Evolutionary conservation across 352 stramenopile genomes (phyloP), one percentile per base, ranked within the genome.

Genomic region (Globisporangium acanthophoron): DNA sequence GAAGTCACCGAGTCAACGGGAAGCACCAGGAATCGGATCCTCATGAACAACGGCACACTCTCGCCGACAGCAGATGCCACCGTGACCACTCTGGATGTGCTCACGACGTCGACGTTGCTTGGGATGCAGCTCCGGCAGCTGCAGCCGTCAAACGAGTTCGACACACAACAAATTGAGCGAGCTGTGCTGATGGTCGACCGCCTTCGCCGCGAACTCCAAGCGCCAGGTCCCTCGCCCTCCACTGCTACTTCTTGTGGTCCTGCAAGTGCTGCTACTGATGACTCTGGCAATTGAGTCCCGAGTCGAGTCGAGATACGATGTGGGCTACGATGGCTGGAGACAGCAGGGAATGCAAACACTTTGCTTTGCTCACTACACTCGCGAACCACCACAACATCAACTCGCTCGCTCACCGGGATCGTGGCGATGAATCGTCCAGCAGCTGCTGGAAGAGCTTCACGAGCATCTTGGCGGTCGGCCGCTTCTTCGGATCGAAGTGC

Each of bases 401-500:
- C 6, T 37, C 33, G 8, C 33, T 37, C 33, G 33, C 33, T 37
- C 33, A 37, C 13, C 16, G 40, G 40, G 21, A 53, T 49, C 59
- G 27, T 37, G 37, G 39, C 1, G 59, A 55, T 8, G 59, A 44
- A 24, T 76, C 69, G 40, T 76, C 69, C 8, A 83, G 62, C 24
- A 83, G 66, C 33, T 70, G 62, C 50, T 77, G 71, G 47, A 83
- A 78, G 39, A 80, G 59, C 58, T 75, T 70, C 15, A 71, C 65
- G n/a, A 83, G 69, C 49, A 73, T 76, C 44, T 82, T 80, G 16
- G 76, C 75, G 2, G 69, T 85, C 21, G 75, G 78, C 0, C 82
- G 70, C 46, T 76, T 74, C 53, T 71, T 80, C 6, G 80, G 72
- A 37, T 86, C 72, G 29, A 71, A 76, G 37, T 86, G 72, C 20